These are phyloP conservation scores for Cordyceps farinosa DNA, from an alignment of 2,329 filamentous ascomycete species.

Conservation along the genomic window DNA sequence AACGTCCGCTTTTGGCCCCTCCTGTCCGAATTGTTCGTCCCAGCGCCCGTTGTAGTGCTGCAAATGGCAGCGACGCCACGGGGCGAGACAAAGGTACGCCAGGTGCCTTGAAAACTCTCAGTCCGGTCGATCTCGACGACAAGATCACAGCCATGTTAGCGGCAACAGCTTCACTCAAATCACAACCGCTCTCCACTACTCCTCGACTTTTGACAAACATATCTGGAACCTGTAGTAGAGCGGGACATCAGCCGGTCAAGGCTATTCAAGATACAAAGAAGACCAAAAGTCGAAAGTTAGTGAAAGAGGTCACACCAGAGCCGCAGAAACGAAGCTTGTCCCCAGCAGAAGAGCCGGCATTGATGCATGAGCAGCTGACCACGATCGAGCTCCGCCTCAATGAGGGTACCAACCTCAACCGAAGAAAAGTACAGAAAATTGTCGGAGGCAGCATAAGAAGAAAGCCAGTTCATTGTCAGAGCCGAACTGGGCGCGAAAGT, in stretches of 20 bases:
- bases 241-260: not conserved
- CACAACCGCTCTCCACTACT: slow-evolving; percentile 21
- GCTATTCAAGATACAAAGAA: not conserved
- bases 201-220: slow-evolving; percentile 18
- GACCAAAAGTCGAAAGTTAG: not conserved
- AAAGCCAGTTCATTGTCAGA: slow-evolving; percentile 30
- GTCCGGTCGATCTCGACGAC: slow-evolving; percentile 19
- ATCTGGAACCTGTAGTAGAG: not conserved
- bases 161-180: slow-evolving; percentile 34
- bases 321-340: not conserved
- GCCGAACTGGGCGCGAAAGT: not conserved
- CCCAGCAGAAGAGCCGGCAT: not conserved
- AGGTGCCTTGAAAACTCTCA: not conserved
- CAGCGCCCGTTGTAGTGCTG: not conserved
- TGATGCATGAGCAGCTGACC: slow-evolving; percentile 22
- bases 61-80: not conserved
- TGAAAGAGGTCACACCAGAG: not conserved
- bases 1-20: not conserved
- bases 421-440: slow-evolving; percentile 33
- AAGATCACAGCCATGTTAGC: slow-evolving; percentile 37
- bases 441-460: slow-evolving; percentile 29
- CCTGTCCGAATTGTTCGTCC: not conserved
- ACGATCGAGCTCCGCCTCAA: slow-evolving; percentile 33
- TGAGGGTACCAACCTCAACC: slow-evolving; percentile 34
- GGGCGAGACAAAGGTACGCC: not conserved